phyloP scores from a whole-genome alignment of 2,329 filamentous ascomycete species.

The Paracoccidioides lutzii region DNA sequence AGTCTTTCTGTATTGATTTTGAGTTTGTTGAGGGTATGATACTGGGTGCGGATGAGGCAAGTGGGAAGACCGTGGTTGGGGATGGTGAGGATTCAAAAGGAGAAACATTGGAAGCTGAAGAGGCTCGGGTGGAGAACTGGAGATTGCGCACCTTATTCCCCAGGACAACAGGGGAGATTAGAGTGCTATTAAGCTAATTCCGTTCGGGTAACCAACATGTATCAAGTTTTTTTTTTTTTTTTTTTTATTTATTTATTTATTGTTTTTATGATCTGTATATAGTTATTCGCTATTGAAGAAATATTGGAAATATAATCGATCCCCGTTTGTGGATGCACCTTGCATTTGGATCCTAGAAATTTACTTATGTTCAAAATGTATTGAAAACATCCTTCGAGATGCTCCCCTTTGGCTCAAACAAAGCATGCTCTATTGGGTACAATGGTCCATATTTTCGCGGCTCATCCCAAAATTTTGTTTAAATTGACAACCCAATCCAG shows the following conservation, averaged over 20 bases:
- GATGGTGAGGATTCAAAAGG: slow-evolving; percentile 8
- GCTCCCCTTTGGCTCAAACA: too few species aligned
- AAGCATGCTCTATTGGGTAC: too few species aligned
- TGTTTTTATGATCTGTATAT: background rate
- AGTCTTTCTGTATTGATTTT: slow-evolving; percentile 76
- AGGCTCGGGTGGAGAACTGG: slow-evolving; percentile 22
- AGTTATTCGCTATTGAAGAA: background rate
- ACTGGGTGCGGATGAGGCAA: slow-evolving; percentile 43
- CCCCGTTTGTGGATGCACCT: background rate
- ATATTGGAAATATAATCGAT: background rate
- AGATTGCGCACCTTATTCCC: slow-evolving; percentile 46
- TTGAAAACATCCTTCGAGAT: too few species aligned
- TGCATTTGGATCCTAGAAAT: background rate
- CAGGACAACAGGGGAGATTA: slow-evolving; percentile 51
- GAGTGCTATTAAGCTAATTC: slow-evolving; percentile 47
- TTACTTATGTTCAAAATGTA: background rate
- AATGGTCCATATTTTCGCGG: too few species aligned
- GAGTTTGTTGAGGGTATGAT: slow-evolving; percentile 53
- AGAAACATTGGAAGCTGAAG: slow-evolving; percentile 20
- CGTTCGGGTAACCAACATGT: background rate
- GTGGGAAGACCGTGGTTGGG: slow-evolving; percentile 21
- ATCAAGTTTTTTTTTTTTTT: background rate
- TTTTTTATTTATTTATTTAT: too few species aligned
- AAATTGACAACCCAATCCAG: background rate
- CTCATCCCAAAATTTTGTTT: too few species aligned